phyloP scores from a whole-genome alignment of 2,329 filamentous ascomycete genomes.

The Trichoderma gracile region DNA sequence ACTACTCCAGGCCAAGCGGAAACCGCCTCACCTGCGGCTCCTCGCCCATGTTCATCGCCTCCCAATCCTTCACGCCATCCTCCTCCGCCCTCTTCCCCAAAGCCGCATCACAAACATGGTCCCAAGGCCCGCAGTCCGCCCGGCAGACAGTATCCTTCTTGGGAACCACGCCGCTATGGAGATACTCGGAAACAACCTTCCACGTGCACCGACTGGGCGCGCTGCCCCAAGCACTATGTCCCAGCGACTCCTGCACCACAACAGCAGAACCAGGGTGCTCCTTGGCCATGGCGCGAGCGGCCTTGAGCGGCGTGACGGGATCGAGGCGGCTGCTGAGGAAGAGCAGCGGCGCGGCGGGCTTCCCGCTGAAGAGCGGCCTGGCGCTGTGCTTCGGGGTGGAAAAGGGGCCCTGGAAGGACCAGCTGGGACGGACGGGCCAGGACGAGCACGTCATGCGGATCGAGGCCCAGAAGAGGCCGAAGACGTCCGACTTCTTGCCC shows the following conservation, averaged over 20 bases:
- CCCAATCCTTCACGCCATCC: background rate
- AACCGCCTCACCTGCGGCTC: too few species aligned
- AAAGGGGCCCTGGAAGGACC: constrained; percentile 41
- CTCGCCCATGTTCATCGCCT: background rate
- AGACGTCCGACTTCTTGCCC: constrained; percentile 33
- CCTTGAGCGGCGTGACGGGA: constrained; percentile 45
- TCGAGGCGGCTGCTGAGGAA: constrained; percentile 46
- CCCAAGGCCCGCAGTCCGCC: constrained; percentile 30
- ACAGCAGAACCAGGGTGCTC: constrained; percentile 31
- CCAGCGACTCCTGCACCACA: constrained; percentile 31
- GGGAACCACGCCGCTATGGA: constrained; percentile 30
- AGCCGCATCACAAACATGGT: constrained; percentile 13
- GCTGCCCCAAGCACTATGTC: constrained; percentile 27
- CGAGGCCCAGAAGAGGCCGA: constrained; percentile 38
- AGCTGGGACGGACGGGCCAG: constrained; percentile 41
- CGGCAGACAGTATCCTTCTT: constrained; percentile 28
- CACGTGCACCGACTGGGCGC: constrained; percentile 29
- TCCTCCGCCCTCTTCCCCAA: background rate
- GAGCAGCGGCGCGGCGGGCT: constrained; percentile 45
- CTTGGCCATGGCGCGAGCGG: constrained; percentile 27
- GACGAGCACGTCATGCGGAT: constrained; percentile 43
- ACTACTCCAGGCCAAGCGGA: too few species aligned
- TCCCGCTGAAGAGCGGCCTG: constrained; percentile 29
- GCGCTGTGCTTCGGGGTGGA: constrained; percentile 31
- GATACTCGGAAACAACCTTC: constrained; percentile 28